Percentiles rank a stretch among this genome's conserved stretches.
Conservation (phyloP, 2,329 filamentous ascomycete species). For the Gyromitra esculenta region DNA sequence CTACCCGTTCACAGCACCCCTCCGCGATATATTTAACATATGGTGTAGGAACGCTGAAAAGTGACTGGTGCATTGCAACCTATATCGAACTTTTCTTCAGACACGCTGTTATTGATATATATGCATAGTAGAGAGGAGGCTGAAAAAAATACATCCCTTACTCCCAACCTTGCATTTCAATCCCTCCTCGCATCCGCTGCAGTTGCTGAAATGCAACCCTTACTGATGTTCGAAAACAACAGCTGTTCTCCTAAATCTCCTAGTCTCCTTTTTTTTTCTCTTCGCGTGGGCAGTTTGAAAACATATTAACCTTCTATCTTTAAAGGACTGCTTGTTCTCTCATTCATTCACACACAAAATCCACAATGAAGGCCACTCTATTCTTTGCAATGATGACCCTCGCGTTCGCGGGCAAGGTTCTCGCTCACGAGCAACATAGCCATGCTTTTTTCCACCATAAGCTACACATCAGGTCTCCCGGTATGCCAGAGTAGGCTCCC, state of each 20-base stretch:
- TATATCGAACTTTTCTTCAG: neutral
- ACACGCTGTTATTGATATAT: neutral
- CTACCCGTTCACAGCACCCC: neutral
- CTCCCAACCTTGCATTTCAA: neutral
- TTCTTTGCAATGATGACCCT: conserved; percentile 12
- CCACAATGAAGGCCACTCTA: conserved; percentile 31
- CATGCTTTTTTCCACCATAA: conserved; percentile 14
- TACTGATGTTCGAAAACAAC: conserved; percentile 27
- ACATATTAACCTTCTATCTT: conserved; percentile 11
- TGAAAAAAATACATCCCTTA: conserved; percentile 25
- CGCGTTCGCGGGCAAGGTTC: conserved; percentile 5
- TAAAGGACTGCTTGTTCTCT: neutral
- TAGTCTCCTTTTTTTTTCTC: neutral
- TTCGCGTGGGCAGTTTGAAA: no score
- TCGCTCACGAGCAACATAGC: conserved; percentile 4
- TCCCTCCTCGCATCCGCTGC: conserved; percentile 22
- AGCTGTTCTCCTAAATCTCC: neutral
- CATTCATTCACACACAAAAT: neutral
- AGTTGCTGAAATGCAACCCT: conserved; percentile 19
- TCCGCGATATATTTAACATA: neutral
- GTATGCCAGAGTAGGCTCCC: conserved; percentile 29
- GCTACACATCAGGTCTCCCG: conserved; percentile 13
- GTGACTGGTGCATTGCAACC: neutral
- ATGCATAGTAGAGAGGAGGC: neutral
- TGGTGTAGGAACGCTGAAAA: neutral